Conservation (phyloP, 129 eudicot species). For the Lactuca saligna region DNA sequence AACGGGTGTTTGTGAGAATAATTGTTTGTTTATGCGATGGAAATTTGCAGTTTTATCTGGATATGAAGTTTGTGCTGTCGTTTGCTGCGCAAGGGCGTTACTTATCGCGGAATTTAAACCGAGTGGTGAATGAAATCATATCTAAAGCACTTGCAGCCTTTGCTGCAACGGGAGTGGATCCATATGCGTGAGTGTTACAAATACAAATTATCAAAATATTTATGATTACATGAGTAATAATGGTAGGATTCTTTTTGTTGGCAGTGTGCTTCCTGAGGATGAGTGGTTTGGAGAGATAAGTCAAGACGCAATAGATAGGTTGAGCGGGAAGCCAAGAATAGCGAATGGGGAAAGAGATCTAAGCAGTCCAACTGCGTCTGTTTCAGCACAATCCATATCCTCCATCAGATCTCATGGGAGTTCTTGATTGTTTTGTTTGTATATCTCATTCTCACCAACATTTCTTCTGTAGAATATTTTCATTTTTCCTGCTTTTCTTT, state of each 20-base stretch:
- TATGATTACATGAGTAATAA: no score
- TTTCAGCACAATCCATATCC: slow-evolving; percentile 89
- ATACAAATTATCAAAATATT: neutral
- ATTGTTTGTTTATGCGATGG: slow-evolving; percentile 9
- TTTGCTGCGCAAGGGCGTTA: slow-evolving; percentile 98
- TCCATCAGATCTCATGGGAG: slow-evolving; percentile 93
- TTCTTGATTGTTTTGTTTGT: slow-evolving; percentile 41
- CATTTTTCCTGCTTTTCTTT: slow-evolving; percentile 5
- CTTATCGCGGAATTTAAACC: slow-evolving; percentile 75
- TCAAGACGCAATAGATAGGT: slow-evolving; percentile 83
- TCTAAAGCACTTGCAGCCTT: slow-evolving; percentile 76
- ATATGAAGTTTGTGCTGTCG: slow-evolving; percentile 91
- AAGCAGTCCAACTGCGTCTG: slow-evolving; percentile 95
- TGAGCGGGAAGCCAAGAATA: slow-evolving; percentile 78
- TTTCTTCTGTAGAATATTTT: slow-evolving; percentile 31
- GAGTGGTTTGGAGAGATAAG: slow-evolving; percentile 81
- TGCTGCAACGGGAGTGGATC: slow-evolving; percentile 89
- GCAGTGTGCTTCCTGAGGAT: slow-evolving; percentile 87
- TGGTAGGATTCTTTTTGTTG: neutral
- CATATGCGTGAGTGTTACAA: slow-evolving; percentile 49
- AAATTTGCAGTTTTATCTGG: slow-evolving; percentile 78
- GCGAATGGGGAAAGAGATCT: slow-evolving; percentile 77
- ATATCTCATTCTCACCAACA: slow-evolving; percentile 6
- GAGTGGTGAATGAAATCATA: slow-evolving; percentile 85
- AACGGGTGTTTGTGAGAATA: neutral